A percentile compares a stretch with the other conserved stretches of the same genome.
These are phyloP conservation scores for Nymphaea thermarum DNA, from an alignment of 164 flowering plant species.

Conservation along the genomic window DNA sequence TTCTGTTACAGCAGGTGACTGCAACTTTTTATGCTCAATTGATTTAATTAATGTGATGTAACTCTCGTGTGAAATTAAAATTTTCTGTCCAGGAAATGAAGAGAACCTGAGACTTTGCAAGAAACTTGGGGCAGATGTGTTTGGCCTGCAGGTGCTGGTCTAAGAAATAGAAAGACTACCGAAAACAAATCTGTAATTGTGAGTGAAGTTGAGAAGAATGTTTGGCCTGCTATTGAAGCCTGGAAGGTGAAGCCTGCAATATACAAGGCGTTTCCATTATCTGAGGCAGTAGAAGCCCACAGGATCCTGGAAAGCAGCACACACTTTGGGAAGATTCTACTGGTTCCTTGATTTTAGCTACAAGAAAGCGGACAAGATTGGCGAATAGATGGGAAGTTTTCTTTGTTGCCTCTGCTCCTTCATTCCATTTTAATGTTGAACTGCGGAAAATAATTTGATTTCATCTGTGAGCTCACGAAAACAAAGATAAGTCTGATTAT, in stretches of 20 bases:
- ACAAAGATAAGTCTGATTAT: too few species aligned
- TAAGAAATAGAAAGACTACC: slow-evolving; percentile 43
- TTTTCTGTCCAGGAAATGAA: slow-evolving; percentile 42
- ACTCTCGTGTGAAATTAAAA: background rate
- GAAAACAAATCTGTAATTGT: slow-evolving; percentile 75
- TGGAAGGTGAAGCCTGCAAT: slow-evolving; percentile 76
- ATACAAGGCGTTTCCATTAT: slow-evolving; percentile 38
- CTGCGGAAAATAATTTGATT: too few species aligned
- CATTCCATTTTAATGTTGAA: too few species aligned
- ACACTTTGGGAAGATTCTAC: slow-evolving; percentile 78
- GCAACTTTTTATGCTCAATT: background rate
- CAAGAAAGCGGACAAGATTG: too few species aligned
- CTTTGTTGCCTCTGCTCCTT: background rate
- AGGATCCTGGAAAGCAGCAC: slow-evolving; percentile 67
- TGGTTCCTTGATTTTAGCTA: slow-evolving; percentile 22
- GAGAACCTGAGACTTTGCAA: slow-evolving; percentile 70
- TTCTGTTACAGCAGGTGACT: slow-evolving; percentile 77
- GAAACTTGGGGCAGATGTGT: slow-evolving; percentile 85
- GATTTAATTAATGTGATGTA: background rate
- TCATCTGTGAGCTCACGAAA: too few species aligned
- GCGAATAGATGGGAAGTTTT: background rate
- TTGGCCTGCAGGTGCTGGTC: slow-evolving; percentile 54
- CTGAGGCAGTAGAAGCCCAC: slow-evolving; percentile 74
- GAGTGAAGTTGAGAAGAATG: slow-evolving; percentile 77
- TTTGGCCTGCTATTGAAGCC: slow-evolving; percentile 75